A percentile compares a stretch with the other conserved stretches of the same genome.
Conservation (phyloP, 108 stramenopile species). For the Nitzschia sp. region DNA sequence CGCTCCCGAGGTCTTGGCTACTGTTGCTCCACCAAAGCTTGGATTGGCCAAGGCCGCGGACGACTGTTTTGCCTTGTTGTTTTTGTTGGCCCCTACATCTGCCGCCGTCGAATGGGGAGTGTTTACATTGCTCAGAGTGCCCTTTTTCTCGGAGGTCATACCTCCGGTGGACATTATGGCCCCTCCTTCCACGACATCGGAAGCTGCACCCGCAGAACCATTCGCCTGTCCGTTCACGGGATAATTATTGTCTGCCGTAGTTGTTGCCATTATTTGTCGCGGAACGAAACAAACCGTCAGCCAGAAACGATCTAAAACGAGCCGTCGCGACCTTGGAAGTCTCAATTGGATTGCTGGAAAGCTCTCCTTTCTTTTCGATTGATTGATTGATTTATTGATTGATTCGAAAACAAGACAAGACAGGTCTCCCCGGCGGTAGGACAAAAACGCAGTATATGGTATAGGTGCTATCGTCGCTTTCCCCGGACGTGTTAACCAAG, state of each 20-base stretch:
- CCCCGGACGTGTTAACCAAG: too few relatives aligned
- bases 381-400: too few relatives aligned
- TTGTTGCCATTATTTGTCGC: too few relatives aligned
- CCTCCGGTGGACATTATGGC: background rate
- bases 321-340: too few relatives aligned
- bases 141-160: conserved; percentile 1
- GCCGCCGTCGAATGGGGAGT: conserved; percentile 21
- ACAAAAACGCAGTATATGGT: too few relatives aligned
- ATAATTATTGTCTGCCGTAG: background rate
- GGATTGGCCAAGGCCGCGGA: background rate
- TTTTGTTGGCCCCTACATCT: conserved; percentile 6
- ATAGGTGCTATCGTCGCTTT: too few relatives aligned
- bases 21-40: conserved; percentile 30
- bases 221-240: background rate
- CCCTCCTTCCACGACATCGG: background rate
- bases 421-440: too few relatives aligned
- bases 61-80: background rate
- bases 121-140: conserved; percentile 7
- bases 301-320: too few relatives aligned
- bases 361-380: too few relatives aligned
- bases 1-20: conserved; percentile 30
- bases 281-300: too few relatives aligned
- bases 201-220: background rate
- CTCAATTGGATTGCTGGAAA: too few relatives aligned
- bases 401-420: too few relatives aligned